Base-by-base conservation (phyloP, 257 asterid genomes). In the Cinchona pubescens region DNA sequence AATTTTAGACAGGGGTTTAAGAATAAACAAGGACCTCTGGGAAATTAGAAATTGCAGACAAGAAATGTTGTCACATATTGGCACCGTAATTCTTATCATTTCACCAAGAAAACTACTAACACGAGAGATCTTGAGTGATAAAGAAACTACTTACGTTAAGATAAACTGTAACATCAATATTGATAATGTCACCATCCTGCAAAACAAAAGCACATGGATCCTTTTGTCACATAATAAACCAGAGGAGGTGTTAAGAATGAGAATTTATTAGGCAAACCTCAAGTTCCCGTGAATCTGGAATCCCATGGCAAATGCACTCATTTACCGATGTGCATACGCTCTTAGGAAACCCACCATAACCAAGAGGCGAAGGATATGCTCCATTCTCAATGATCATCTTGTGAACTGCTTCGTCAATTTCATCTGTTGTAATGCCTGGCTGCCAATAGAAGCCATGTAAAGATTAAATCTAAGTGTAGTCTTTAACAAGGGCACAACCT, bases 231-330 rank as follows among this genome's bases (percentile, higher is more conserved):
- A 19, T 34, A 63, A 35, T 6, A 51, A 73, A 69, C n/a, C 43
- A 14, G 40, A 18, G 40, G 63, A 61, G 67, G 18, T 72, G 58
- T 23, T 12, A 48, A 69, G 56, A 80, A 49, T 3, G 40, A 46
- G 59, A 74, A 30, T 18, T 61, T 32, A 43, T 55, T 53, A 59
- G 59, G 14, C 83, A 84, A 83, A 92, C 99, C 99, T 90, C 90
- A 56, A 95, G 97, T 60, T 82, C 86, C 72, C 96, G 96, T 75
- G 99, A 95, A 87, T 95, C 99, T 30, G 99, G 99, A 75, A 95
- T 95, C 80, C 99, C 99, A 75, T 95, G 99, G 87, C 98, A 92
- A 87, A 92, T 92, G 87, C 99, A 95, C 88, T 95, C 98, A 74
- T 95, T 95, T 76, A 95, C 96, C 13, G 99, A 95, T 80, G 99